phyloP scores from a whole-genome alignment of 352 stramenopile genomes.

The Plasmopara muralis region DNA sequence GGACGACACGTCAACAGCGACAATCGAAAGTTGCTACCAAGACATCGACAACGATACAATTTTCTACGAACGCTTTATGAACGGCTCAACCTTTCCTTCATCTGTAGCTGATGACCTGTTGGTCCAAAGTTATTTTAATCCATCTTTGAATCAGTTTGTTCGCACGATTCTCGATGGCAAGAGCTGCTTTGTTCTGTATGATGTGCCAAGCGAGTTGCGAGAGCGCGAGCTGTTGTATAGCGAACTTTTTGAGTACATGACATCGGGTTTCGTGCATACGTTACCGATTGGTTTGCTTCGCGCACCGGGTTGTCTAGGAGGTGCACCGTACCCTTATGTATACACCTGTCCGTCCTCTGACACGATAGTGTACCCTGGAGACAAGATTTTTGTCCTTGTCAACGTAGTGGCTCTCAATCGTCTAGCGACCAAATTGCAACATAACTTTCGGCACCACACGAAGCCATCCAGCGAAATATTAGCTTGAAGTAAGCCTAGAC shows the following conservation, averaged over 20 bases:
- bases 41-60: constrained; percentile 69
- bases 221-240: constrained; percentile 46
- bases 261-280: constrained; percentile 51
- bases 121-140: constrained; percentile 86
- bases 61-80: constrained; percentile 84
- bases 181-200: constrained; percentile 81
- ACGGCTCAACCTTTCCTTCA: constrained; percentile 69
- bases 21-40: constrained; percentile 31
- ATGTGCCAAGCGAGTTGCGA: constrained; percentile 55
- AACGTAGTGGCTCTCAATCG: constrained; percentile 66
- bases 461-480: constrained; percentile 8
- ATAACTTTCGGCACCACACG: constrained; percentile 43
- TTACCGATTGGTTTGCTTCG: constrained; percentile 76
- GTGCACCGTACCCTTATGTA: constrained; percentile 66
- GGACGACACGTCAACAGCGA: constrained; percentile 3
- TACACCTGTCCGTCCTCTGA: constrained; percentile 68
- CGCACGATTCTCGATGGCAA: constrained; percentile 78
- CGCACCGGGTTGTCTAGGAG: constrained; percentile 35
- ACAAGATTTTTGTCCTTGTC: constrained; percentile 82
- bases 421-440: constrained; percentile 72
- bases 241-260: constrained; percentile 76
- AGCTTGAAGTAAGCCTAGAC: too few species aligned
- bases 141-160: constrained; percentile 79
- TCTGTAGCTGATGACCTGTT: constrained; percentile 75
- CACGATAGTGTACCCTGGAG: constrained; percentile 52